These are phyloP conservation scores for Echium plantagineum DNA, from an alignment of 257 asterid genomes.

Conservation along the genomic window DNA sequence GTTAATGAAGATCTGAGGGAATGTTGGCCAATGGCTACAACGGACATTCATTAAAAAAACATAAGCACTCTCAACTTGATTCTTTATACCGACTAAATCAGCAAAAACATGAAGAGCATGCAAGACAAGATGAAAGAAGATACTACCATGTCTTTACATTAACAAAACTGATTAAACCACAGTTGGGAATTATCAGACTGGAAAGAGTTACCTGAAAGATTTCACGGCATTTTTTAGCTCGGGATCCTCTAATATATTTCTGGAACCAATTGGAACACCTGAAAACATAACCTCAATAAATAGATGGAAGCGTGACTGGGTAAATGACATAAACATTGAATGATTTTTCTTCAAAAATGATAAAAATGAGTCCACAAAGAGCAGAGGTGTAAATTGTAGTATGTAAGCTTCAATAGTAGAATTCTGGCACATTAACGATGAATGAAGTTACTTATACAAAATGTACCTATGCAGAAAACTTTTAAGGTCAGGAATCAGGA, in stretches of 20 bases:
- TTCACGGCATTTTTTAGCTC: slow-evolving; percentile 87
- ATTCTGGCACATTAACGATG: no score
- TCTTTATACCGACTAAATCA: no score
- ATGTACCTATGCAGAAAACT: no score
- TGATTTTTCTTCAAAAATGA: not conserved
- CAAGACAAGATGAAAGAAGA: no score
- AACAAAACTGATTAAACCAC: not conserved
- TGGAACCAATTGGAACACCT: slow-evolving; percentile 68
- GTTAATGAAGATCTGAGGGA: slow-evolving; percentile 87
- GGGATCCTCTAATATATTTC: slow-evolving; percentile 77
- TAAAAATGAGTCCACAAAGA: not conserved
- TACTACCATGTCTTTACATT: not conserved
- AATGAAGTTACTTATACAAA: no score
- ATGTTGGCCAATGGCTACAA: slow-evolving; percentile 96
- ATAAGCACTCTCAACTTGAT: not conserved
- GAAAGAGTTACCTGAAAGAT: slow-evolving; percentile 42
- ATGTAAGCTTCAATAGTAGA: no score
- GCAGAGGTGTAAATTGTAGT: not conserved
- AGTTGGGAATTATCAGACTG: not conserved
- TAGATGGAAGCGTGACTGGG: slow-evolving; percentile 9
- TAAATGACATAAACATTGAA: not conserved
- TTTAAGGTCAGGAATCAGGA: no score
- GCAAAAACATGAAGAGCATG: no score
- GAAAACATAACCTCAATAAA: slow-evolving; percentile 19
- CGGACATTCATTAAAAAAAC: not conserved